These are phyloP conservation scores for Backusella liffmaniae DNA, from an alignment of 192 early-diverging fungal species.

Conservation along the genomic window DNA sequence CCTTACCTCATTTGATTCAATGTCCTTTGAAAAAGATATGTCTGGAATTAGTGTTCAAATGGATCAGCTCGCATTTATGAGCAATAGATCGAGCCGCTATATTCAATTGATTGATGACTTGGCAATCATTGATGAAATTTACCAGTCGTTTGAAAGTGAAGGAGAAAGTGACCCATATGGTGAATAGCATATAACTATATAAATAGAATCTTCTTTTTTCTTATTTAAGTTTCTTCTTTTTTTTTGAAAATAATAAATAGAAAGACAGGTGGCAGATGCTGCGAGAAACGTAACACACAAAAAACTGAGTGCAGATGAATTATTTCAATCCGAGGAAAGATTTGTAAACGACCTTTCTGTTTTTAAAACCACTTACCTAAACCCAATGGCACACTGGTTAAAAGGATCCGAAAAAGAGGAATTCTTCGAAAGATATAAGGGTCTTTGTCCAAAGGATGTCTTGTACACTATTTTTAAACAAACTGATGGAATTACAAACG, in stretches of 20 bases:
- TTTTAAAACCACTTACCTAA: neutral
- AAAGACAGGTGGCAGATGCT: conserved; percentile 5
- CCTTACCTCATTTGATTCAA: neutral
- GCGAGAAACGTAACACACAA: conserved; percentile 14
- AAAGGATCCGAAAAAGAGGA: neutral
- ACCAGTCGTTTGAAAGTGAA: neutral
- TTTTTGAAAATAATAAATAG: neutral
- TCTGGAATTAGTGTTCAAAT: neutral
- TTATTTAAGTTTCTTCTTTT: neutral
- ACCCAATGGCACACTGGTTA: neutral
- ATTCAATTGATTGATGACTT: conserved; percentile 3
- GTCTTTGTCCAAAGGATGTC: neutral
- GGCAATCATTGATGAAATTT: conserved; percentile 10
- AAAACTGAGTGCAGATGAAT: neutral
- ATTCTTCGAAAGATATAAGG: conserved; percentile 1
- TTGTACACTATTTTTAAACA: neutral
- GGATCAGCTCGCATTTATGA: neutral
- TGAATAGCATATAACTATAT: neutral
- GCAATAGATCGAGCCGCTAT: neutral
- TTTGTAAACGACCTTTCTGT: neutral
- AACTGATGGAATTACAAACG: neutral
- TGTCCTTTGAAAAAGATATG: neutral
- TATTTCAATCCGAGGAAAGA: neutral
- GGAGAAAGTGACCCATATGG: neutral
- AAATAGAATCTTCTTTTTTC: neutral